phyloP scores from a whole-genome alignment of 331 rosid genomes.

The Malus hybrid region DNA sequence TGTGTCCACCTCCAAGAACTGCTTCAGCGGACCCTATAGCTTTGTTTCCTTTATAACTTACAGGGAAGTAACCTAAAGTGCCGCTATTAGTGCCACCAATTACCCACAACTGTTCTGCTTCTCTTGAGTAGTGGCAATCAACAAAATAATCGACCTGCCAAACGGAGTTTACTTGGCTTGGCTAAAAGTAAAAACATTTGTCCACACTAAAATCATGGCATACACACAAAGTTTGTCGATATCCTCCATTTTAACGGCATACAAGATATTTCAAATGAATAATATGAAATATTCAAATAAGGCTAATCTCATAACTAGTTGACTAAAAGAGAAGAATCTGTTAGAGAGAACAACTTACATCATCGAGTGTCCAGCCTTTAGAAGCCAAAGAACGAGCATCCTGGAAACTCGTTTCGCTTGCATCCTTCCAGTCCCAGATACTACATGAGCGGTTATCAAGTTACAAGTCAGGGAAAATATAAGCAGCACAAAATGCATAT shows the following conservation, averaged over 20 bases:
- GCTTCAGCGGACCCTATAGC: slow-evolving; percentile 65
- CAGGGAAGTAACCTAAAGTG: slow-evolving; percentile 73
- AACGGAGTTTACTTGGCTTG: not conserved
- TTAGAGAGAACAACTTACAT: slow-evolving; percentile 35
- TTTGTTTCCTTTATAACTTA: slow-evolving; percentile 30
- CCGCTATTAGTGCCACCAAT: slow-evolving; percentile 80
- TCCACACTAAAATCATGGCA: not conserved
- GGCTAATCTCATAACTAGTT: not conserved
- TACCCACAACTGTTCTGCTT: slow-evolving; percentile 62
- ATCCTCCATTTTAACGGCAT: not conserved
- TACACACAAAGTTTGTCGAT: not conserved
- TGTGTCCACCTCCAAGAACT: slow-evolving; percentile 83
- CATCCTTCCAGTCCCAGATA: slow-evolving; percentile 82
- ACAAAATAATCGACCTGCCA: slow-evolving; percentile 82
- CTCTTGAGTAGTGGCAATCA: slow-evolving; percentile 73
- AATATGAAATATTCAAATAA: no score
- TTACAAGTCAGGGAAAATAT: not conserved
- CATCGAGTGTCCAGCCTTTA: slow-evolving; percentile 54
- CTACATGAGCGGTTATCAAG: slow-evolving; percentile 27
- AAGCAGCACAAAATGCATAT: not conserved
- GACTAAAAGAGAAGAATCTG: not conserved
- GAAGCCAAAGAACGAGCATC: slow-evolving; percentile 80
- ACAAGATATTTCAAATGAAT: not conserved
- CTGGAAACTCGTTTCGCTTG: slow-evolving; percentile 52
- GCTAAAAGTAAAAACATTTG: not conserved